These are phyloP conservation scores for Emydomyces testavorans DNA, from an alignment of 2,329 filamentous ascomycete genomes.

Conservation along the genomic window DNA sequence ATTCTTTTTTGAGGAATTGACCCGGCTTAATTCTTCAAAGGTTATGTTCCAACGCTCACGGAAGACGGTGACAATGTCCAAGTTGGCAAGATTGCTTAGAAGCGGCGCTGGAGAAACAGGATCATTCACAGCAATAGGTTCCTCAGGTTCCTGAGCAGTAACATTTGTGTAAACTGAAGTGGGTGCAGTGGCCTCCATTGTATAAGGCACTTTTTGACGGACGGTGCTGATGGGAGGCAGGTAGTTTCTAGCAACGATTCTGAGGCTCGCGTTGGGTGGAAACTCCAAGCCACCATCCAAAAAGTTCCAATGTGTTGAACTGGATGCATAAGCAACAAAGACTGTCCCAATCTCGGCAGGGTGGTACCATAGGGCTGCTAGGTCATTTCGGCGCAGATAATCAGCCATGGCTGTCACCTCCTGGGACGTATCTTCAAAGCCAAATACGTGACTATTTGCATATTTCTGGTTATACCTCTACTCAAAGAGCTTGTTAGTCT, in stretches of 20 bases:
- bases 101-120: not conserved
- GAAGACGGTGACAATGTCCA: conserved; percentile 14
- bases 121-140: not conserved
- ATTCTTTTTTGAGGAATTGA: conserved; percentile 16
- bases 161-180: not conserved
- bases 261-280: conserved; percentile 7
- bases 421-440: conserved; percentile 25
- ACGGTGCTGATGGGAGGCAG: conserved; percentile 15
- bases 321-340: conserved; percentile 24
- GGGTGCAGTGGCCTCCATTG: not conserved
- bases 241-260: conserved; percentile 17
- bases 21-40: conserved; percentile 21
- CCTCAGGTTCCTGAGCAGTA: not conserved
- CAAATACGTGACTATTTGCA: conserved; percentile 27
- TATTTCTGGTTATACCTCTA: conserved; percentile 14
- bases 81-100: not conserved
- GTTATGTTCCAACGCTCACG: conserved; percentile 20
- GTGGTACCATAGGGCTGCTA: conserved; percentile 25
- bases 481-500: conserved; percentile 3
- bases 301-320: conserved; percentile 21
- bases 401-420: conserved; percentile 22
- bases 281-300: conserved; percentile 15
- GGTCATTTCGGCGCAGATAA: conserved; percentile 20
- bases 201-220: not conserved
- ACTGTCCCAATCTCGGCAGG: conserved; percentile 12